Evolutionary conservation across 805 yeast species (phyloP).

Genomic region (Hanseniaspora taiwanica): DNA sequence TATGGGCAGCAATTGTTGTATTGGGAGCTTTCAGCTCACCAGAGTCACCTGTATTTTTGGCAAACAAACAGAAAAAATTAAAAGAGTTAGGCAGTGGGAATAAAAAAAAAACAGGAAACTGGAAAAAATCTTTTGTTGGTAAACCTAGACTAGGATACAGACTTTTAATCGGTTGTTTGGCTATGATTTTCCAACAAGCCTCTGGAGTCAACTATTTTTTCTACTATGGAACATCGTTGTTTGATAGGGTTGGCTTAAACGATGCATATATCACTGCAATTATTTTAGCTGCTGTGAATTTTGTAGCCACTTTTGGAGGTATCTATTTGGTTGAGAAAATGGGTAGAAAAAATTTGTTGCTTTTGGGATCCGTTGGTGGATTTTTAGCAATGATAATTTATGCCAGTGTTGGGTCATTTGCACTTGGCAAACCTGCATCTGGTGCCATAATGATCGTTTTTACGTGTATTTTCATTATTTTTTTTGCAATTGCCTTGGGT

Average conservation of each 20-base stretch:
- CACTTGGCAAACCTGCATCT: slow-evolving; percentile 30
- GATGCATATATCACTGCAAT: slow-evolving; percentile 52
- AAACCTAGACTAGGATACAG: slow-evolving; percentile 40
- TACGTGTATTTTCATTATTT: slow-evolving; percentile 50
- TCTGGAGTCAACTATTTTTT: slow-evolving; percentile 56
- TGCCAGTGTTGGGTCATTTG: slow-evolving; percentile 45
- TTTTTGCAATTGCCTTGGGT: slow-evolving; percentile 68
- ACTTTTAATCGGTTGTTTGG: slow-evolving; percentile 41
- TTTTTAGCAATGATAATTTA: slow-evolving; percentile 43
- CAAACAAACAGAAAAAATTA: slow-evolving; percentile 38
- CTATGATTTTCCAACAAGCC: slow-evolving; percentile 51
- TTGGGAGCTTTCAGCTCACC: slow-evolving; percentile 55
- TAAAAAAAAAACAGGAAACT: background rate
- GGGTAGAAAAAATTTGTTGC: slow-evolving; percentile 40
- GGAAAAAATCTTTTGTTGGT: slow-evolving; percentile 43
- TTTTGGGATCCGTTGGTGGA: slow-evolving; percentile 42
- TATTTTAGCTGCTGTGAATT: slow-evolving; percentile 42
- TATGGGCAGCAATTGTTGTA: slow-evolving; percentile 32
- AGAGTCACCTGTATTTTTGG: slow-evolving; percentile 52
- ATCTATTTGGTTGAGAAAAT: slow-evolving; percentile 37
- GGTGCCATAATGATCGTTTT: slow-evolving; percentile 53
- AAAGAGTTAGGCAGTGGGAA: slow-evolving; percentile 28
- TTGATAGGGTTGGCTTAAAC: slow-evolving; percentile 41
- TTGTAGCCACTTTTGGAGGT: slow-evolving; percentile 40
- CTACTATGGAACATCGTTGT: slow-evolving; percentile 52